phyloP scores from a whole-genome alignment of 345 rosid species.

The Bretschneidera sinensis region DNA sequence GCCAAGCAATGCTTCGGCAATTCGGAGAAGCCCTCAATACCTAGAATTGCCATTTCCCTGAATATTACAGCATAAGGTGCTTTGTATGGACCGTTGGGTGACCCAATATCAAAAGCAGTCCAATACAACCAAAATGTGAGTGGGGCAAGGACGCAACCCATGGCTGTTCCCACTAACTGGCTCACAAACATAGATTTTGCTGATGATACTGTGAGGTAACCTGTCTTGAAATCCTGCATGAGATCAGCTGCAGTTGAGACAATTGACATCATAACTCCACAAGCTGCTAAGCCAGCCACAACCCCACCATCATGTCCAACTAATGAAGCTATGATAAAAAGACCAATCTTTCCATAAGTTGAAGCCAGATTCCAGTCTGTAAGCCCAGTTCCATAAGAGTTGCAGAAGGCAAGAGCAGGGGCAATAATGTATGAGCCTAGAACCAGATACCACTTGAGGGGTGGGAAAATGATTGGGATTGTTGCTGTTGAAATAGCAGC shows the following conservation, averaged over 20 bases:
- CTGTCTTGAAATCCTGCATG: constrained; percentile 95
- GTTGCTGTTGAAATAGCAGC: constrained; percentile 80
- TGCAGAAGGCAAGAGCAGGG: constrained; percentile 91
- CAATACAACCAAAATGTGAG: constrained; percentile 86
- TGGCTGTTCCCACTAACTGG: constrained; percentile 75
- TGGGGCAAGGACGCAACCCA: constrained; percentile 92
- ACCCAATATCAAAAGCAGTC: constrained; percentile 84
- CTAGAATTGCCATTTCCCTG: constrained; percentile 87
- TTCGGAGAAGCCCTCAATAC: constrained; percentile 69
- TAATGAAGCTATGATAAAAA: constrained; percentile 74
- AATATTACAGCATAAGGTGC: constrained; percentile 86
- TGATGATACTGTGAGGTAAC: constrained; percentile 80
- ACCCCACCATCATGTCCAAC: constrained; percentile 84
- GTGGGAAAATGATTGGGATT: constrained; percentile 71
- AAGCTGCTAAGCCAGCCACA: constrained; percentile 83
- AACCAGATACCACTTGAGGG: constrained; percentile 86
- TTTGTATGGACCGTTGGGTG: constrained; percentile 79
- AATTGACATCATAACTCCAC: constrained; percentile 88
- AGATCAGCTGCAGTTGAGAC: constrained; percentile 95
- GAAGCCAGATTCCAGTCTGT: constrained; percentile 81
- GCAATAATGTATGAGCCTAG: constrained; percentile 75
- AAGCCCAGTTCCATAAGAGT: constrained; percentile 84
- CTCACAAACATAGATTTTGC: constrained; percentile 92
- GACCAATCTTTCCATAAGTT: constrained; percentile 90
- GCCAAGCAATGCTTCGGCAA: constrained; percentile 79